Base-by-base conservation (phyloP, 768 basidiomycete species). In the Boletus vermiculosoides region DNA sequence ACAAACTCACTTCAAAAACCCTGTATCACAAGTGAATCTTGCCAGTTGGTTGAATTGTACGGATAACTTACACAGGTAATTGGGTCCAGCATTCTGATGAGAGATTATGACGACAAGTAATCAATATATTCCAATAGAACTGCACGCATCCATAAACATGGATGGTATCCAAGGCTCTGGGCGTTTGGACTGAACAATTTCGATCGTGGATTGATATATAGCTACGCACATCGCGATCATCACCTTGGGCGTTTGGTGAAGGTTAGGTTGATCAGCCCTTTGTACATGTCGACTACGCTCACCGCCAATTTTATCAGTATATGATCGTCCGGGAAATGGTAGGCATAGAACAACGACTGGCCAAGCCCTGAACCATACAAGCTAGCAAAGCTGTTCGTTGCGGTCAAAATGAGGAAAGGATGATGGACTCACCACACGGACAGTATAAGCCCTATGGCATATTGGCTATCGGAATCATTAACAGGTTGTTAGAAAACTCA, bases 321-420 rank as follows among this genome's bases (percentile, higher is more conserved):
- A 22, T 20, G 53, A 47, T 55, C 53, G n/a, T 41, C 30, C 22
- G 45, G 53, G 20, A 57, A 57, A 45, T 55, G 9, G 18, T 47
- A 45, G 37, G 11, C 40, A 55, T 57, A 57, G 39, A 57, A 57
- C 25, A 55, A 28, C 16, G 52, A 56, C 28, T 56, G 51, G 31
- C 51, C 51, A 22, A 54, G 16, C 9, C 56, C 56, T 34, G 45
- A 25, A 45, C 56, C 56, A 10, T 47, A 57, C 53, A 57, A 47
- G 15, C 45, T 55, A 22, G 23, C 16, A 55, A 33, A 42, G 11
- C 12, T 25, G n/a, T 31, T 39, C 31, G 4, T 22, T 13, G 18
- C 6, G 16, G 22, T 48, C 30, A 22, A 51, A 31, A 18, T 49
- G 30, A 9, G 22, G 5, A 33, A 37, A 36, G 23, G 18, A 13